A percentile compares a stretch with the other conserved stretches of the same genome.
Evolutionary conservation across 257 asterid genomes (phyloP).

Genomic region (Verbascum thapsus): DNA sequence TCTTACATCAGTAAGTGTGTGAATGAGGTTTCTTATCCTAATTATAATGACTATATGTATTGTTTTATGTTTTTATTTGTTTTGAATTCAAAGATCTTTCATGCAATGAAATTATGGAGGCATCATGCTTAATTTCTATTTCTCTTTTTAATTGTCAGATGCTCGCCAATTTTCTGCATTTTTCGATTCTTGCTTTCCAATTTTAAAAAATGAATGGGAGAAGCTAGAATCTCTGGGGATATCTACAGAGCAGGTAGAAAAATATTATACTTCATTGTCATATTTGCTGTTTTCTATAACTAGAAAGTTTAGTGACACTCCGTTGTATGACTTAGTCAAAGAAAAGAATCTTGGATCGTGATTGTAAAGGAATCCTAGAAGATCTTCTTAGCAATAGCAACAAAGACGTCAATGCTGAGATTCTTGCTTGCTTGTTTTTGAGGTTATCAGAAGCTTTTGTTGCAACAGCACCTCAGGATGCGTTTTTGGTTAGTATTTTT

Average conservation of each 20-base stretch:
- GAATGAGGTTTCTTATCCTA: not conserved
- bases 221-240: slow-evolving; percentile 49
- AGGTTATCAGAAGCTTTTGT: slow-evolving; percentile 62
- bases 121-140: slow-evolving; percentile 11
- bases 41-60: slow-evolving; percentile 1
- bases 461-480: slow-evolving; percentile 46
- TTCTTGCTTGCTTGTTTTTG: slow-evolving; percentile 63
- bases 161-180: slow-evolving; percentile 41
- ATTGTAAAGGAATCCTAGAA: slow-evolving; percentile 53
- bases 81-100: slow-evolving; percentile 1
- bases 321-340: slow-evolving; percentile 47
- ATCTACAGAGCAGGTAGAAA: slow-evolving; percentile 53
- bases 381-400: slow-evolving; percentile 42
- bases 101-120: not conserved
- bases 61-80: not conserved
- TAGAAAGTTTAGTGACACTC: slow-evolving; percentile 22
- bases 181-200: slow-evolving; percentile 57
- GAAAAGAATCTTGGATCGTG: slow-evolving; percentile 47
- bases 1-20: not conserved
- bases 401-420: slow-evolving; percentile 56
- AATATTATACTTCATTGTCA: slow-evolving; percentile 10
- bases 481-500: slow-evolving; percentile 49
- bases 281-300: slow-evolving; percentile 17
- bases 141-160: slow-evolving; percentile 42
- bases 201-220: slow-evolving; percentile 70